Evolutionary conservation across 2,329 filamentous ascomycete species (phyloP), one percentile per base, ranked within the genome.

Genomic region (Aspergillus sp.): DNA sequence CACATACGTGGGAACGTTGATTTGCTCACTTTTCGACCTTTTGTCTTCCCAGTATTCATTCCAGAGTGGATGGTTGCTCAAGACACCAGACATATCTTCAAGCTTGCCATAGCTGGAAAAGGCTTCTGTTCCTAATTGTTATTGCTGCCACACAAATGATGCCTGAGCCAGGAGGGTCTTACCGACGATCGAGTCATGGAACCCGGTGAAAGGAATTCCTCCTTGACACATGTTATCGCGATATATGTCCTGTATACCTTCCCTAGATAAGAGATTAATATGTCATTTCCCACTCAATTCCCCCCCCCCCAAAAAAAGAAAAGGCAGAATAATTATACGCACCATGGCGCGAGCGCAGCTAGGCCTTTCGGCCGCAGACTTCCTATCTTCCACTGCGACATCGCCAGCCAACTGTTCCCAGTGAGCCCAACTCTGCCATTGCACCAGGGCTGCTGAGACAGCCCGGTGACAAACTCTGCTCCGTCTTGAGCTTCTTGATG

Each of bases 211-310:
- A 4, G 32, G 32, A 34, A 34, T 10, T 5, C 72, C 71, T 9
- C 73, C 73, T 4, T 73, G 65, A 33, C 61, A 63, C 50, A 74
- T 70, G 28, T 71, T 66, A 50, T 76, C 73, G 2, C 72, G 67
- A 49, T 72, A 76, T 3, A 75, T 52, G 32, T 34, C 32, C n/a
- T 34, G 32, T 8, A 34, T 34, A 8, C 32, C 32, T 34, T 34
- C 32, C 32, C 32, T 34, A 10, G 4, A 10, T 34, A 8, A 10
- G 32, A 34, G 8, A 34, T 9, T 5, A 34, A 9, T 39, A 49
- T 77, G 74, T 0, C 65, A 65, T 35, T 59, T 67, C 7, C 70
- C n/a, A 34, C 7, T 8, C 7, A 10, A 34, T n/a, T n/a, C n/a
- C n/a, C n/a, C n/a, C n/a, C n/a, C 8, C 32, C 8, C 5, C 3